Base-by-base conservation (phyloP, 2,329 filamentous ascomycete genomes). In the Ceratocystiopsis minuta region DNA sequence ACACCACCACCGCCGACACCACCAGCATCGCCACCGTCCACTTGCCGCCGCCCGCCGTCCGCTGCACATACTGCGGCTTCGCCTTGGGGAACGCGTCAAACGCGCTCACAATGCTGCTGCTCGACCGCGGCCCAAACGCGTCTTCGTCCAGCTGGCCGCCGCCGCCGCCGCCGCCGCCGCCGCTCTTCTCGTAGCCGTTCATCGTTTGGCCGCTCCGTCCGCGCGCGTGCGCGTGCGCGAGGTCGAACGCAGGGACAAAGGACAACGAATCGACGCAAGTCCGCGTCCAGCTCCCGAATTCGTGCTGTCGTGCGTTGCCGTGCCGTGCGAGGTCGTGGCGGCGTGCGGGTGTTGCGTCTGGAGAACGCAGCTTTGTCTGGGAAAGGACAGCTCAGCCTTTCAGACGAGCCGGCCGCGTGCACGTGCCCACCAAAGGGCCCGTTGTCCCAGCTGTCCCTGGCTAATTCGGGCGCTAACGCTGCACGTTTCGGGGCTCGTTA, bases 51-150 rank as follows among this genome's bases (percentile, higher is more conserved):
- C 81, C 80, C 34, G 80, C 72, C 31, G 85, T 92, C 49, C 78
- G 75, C 38, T 81, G 79, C 43, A 90, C 78, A 62, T 95, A 98
- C 55, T 88, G 85, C 15, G 87, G 75, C 65, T 96, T 96, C 42
- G 88, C 84, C 68, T 98, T 96, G 50, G 90, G 88, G 60, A 98
- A 98, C 50, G 87, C 88, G 66, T 98, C 90, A 61, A 98, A 98
- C 45, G 88, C 86, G 60, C 78, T 79, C 54, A 93, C 75, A 44
- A 79, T 72, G 58, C 62, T 67, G 43, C 73, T 69, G 33, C 42
- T 45, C 18, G 43, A 4, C 56, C 79, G 78, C 52, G 83, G 78
- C 54, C 74, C 81, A 63, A 94, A 94, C 49, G 74, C 65, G 58
- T 81, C 80, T 53, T 94, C 86, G 54, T 86, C 71, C 52, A 87